Percentiles rank a stretch among this genome's conserved stretches.
These are phyloP conservation scores for Borovskyia barvae DNA, from an alignment of 208 protist species.

Conservation along the genomic window DNA sequence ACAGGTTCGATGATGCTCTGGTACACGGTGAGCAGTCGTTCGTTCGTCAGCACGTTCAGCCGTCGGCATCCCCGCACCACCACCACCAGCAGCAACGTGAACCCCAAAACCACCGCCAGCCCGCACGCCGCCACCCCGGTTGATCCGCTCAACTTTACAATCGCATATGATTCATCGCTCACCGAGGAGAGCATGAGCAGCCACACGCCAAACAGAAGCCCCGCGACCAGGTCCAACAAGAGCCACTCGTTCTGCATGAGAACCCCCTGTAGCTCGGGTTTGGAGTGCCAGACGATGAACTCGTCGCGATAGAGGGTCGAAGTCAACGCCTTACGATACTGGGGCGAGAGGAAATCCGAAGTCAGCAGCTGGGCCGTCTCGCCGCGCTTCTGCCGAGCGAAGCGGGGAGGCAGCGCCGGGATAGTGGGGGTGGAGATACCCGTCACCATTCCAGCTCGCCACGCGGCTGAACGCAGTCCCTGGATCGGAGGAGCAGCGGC, in stretches of 20 bases:
- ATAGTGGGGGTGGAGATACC: slow-evolving; percentile 1
- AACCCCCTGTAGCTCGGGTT: slow-evolving; percentile 32
- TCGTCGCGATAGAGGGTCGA: slow-evolving; percentile 39
- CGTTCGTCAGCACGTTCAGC: slow-evolving; percentile 54
- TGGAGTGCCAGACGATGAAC: slow-evolving; percentile 48
- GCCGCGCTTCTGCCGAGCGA: slow-evolving; percentile 29
- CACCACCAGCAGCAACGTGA: slow-evolving; percentile 33
- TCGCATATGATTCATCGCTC: slow-evolving; percentile 26
- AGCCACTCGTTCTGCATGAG: slow-evolving; percentile 55
- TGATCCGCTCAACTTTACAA: slow-evolving; percentile 31
- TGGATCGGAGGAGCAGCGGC: no score
- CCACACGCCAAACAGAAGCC: slow-evolving; percentile 45
- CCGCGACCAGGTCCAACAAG: slow-evolving; percentile 29
- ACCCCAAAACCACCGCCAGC: slow-evolving; percentile 26
- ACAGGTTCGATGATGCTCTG: slow-evolving; percentile 37
- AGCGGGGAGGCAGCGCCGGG: slow-evolving; percentile 6
- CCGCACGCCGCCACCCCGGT: slow-evolving; percentile 39
- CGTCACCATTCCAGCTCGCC: background rate
- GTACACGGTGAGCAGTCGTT: slow-evolving; percentile 52
- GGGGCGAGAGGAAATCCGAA: slow-evolving; percentile 28
- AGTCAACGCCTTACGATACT: slow-evolving; percentile 31
- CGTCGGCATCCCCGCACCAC: slow-evolving; percentile 34
- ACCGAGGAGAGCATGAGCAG: slow-evolving; percentile 40
- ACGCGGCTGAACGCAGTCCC: no score
- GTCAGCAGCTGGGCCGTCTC: slow-evolving; percentile 53